Evolutionary conservation across 1,139 yeast genomes (phyloP).

Genomic region (Candida albicans): DNA sequence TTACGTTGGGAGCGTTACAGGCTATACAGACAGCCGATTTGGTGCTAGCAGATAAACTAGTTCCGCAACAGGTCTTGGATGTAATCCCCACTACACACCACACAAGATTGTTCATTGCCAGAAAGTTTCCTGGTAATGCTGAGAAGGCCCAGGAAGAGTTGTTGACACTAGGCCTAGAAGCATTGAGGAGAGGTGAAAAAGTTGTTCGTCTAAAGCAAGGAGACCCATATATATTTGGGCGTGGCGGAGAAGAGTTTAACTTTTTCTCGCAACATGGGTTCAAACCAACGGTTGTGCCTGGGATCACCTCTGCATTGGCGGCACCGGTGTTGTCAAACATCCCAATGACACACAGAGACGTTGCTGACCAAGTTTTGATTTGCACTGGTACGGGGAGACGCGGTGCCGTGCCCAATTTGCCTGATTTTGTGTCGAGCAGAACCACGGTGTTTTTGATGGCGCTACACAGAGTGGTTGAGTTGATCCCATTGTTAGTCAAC

Average conservation of each 20-base stretch:
- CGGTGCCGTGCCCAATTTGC: constrained; percentile 78
- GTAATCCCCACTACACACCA: constrained; percentile 62
- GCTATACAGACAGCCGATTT: constrained; percentile 83
- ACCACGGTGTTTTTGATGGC: constrained; percentile 93
- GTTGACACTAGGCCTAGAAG: constrained; percentile 65
- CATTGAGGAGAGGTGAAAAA: constrained; percentile 61
- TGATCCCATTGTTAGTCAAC: constrained; percentile 56
- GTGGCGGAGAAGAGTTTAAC: constrained; percentile 91
- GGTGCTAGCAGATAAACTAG: constrained; percentile 86
- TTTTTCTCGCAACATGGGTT: constrained; percentile 69
- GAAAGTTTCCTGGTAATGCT: constrained; percentile 96
- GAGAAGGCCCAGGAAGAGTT: constrained; percentile 90
- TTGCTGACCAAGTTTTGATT: constrained; percentile 87
- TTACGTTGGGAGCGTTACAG: constrained; percentile 82
- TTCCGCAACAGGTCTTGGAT: constrained; percentile 83
- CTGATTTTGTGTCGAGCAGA: constrained; percentile 67
- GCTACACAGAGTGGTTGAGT: constrained; percentile 72
- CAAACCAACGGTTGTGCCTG: constrained; percentile 76
- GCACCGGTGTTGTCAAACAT: constrained; percentile 85
- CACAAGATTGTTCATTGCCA: constrained; percentile 80
- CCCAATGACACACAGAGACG: constrained; percentile 91
- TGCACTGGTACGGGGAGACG: constrained; percentile 95
- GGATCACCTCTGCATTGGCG: constrained; percentile 86
- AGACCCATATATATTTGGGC: constrained; percentile 94
- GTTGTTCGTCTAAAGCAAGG: constrained; percentile 95